Evolutionary conservation across 2,329 filamentous ascomycete genomes (phyloP), one percentile per base, ranked within the genome.

Genomic region (Penicillium occitanis): DNA sequence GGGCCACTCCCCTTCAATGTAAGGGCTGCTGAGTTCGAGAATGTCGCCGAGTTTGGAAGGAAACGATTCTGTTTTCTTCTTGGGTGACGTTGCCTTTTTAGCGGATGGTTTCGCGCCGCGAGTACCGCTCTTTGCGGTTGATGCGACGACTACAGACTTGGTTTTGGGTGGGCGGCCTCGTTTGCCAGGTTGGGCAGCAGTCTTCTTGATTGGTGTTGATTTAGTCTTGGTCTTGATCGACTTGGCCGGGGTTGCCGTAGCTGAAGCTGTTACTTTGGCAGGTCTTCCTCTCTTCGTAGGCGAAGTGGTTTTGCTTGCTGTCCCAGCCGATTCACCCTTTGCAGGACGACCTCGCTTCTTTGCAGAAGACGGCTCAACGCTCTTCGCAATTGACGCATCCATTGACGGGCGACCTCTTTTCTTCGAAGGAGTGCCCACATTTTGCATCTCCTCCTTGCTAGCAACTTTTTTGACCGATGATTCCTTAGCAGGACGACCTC

Each of bases 41-140:
- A 58, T 17, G 35, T 42, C 55, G 33, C 55, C 33, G 42, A 59
- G 17, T 14, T 1, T 17, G 19, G 55, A 40, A 13, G 33, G 37
- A 5, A 42, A 42, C 7, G 55, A 19, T 1, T 37, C 22, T 59
- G 53, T 22, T 57, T 33, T 13, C 8, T 57, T 59, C 33, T 35
- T 55, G 51, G 51, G 33, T 11, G 55, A 42, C 3, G 22, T 59
- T 35, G 33, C 33, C 57, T 59, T 59, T 40, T 44, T 37, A 44
- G 57, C 35, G 0, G 19, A 30, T 25, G 57, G 25, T 30, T 59
- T 59, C 22, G 57, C 57, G 33, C 57, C 25, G 13, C 57, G 35
- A 19, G n/a, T 25, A 37, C 57, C 57, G 37, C 57, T 59, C 33
- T 59, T 28, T 44, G 57, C 35, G 4, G 57, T 59, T 59, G 35